Conservation (phyloP, 768 basidiomycete species). For the Ramaria rubella region DNA sequence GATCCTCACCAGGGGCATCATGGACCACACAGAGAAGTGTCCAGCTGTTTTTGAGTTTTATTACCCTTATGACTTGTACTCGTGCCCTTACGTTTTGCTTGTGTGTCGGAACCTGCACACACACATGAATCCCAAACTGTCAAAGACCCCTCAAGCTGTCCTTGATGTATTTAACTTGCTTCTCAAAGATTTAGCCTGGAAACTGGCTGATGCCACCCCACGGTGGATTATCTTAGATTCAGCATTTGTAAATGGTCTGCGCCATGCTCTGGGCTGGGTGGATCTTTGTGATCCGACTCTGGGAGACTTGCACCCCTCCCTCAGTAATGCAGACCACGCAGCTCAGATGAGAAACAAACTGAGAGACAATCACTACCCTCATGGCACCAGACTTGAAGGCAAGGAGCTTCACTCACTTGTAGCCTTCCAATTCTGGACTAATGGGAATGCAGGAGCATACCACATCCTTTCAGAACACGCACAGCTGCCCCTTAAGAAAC, state of each 20-base stretch:
- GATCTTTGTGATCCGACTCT: constrained; percentile 10
- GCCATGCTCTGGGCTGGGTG: constrained; percentile 16
- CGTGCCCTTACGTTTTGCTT: constrained; percentile 13
- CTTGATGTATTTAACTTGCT: constrained; percentile 14
- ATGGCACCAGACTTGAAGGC: constrained; percentile 24
- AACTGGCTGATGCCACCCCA: constrained; percentile 25
- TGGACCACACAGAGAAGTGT: not conserved
- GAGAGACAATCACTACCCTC: constrained; percentile 15
- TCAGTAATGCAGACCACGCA: constrained; percentile 22
- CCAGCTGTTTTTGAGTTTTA: constrained; percentile 10
- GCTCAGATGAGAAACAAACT: constrained; percentile 18
- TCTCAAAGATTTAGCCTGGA: constrained; percentile 19
- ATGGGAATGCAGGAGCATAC: constrained; percentile 9
- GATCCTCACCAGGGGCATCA: constrained; percentile 11
- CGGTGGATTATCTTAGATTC: constrained; percentile 21
- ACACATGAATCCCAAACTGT: constrained; percentile 6
- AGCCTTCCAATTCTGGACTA: too few relatives aligned
- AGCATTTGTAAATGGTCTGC: constrained; percentile 18
- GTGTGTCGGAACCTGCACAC: constrained; percentile 14
- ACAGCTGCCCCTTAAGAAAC: constrained; percentile 7
- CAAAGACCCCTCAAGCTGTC: constrained; percentile 11
- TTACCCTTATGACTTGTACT: constrained; percentile 7
- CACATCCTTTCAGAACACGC: constrained; percentile 11
- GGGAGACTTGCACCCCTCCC: constrained; percentile 17
- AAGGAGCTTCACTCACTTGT: too few relatives aligned